phyloP scores from a whole-genome alignment of 177 flowering plant genomes.

The Telopea speciosissima region DNA sequence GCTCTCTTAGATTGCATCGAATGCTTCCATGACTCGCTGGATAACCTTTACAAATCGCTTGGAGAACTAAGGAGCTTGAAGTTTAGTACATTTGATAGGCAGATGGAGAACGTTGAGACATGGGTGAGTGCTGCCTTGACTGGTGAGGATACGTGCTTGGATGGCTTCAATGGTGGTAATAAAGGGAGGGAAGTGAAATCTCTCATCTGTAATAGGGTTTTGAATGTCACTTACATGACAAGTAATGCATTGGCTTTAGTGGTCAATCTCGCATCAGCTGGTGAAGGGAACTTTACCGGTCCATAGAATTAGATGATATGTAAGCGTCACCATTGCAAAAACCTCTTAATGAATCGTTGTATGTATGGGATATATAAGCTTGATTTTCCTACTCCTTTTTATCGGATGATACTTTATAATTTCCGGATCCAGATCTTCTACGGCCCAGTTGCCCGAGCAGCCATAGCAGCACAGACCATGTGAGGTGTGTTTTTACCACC shows the following conservation, averaged over 20 bases:
- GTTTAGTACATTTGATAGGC: conserved; percentile 23
- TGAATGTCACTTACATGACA: conserved; percentile 31
- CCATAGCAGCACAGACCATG: no score
- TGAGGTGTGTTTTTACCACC: no score
- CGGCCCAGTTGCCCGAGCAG: no score
- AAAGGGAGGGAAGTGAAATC: conserved; percentile 17
- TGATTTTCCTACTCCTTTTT: no score
- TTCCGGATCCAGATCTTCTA: no score
- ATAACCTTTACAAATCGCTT: conserved; percentile 47
- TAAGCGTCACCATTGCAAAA: no score
- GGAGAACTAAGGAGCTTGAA: conserved; percentile 42
- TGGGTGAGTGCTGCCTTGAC: conserved; percentile 76
- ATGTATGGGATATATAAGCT: no score
- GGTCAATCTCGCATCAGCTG: conserved; percentile 45
- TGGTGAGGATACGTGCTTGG: conserved; percentile 58
- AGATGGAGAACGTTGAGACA: conserved; percentile 51
- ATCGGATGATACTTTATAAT: no score
- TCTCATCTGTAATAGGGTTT: conserved; percentile 27
- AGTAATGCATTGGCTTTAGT: conserved; percentile 77
- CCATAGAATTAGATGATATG: no score
- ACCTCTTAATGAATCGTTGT: no score
- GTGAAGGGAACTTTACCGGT: conserved; percentile 13
- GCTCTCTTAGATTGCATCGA: conserved; percentile 59
- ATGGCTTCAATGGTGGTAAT: conserved; percentile 48
- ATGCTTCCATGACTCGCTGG: conserved; percentile 40